These are phyloP conservation scores for Rhodamnia rubescens DNA, from an alignment of 345 rosid genomes.

Conservation along the genomic window DNA sequence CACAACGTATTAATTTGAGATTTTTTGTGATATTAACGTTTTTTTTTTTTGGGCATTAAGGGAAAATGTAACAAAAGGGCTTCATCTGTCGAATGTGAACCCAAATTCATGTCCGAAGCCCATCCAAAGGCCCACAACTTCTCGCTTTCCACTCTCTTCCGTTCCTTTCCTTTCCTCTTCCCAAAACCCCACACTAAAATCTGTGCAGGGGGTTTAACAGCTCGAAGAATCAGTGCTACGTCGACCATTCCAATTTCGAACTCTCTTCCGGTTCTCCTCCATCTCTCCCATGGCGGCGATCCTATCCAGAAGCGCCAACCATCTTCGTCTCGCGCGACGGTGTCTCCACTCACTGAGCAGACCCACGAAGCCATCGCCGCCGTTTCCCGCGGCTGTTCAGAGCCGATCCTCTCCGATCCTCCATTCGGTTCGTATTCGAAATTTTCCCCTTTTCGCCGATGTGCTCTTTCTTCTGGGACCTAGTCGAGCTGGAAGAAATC, in stretches of 20 bases:
- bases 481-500: neutral
- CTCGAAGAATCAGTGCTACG: neutral
- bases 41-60: neutral
- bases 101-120: neutral
- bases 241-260: neutral
- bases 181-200: neutral
- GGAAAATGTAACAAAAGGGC: neutral
- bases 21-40: neutral
- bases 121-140: neutral
- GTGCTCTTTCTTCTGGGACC: neutral
- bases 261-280: neutral
- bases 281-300: constrained; percentile 39
- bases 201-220: neutral
- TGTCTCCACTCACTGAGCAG: constrained; percentile 5
- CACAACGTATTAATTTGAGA: too few species aligned
- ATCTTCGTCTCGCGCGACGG: constrained; percentile 16
- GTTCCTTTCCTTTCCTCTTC: neutral
- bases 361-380: constrained; percentile 7
- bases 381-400: constrained; percentile 5
- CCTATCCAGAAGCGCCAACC: constrained; percentile 26
- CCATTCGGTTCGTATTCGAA: constrained; percentile 25
- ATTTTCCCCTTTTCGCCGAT: neutral
- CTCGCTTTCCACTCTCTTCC: neutral
- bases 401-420: constrained; percentile 13
- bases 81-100: neutral